Evolutionary conservation across 768 basidiomycete species (phyloP), one percentile per base, ranked within the genome.

Genomic region (Aureoboletus auriporus): DNA sequence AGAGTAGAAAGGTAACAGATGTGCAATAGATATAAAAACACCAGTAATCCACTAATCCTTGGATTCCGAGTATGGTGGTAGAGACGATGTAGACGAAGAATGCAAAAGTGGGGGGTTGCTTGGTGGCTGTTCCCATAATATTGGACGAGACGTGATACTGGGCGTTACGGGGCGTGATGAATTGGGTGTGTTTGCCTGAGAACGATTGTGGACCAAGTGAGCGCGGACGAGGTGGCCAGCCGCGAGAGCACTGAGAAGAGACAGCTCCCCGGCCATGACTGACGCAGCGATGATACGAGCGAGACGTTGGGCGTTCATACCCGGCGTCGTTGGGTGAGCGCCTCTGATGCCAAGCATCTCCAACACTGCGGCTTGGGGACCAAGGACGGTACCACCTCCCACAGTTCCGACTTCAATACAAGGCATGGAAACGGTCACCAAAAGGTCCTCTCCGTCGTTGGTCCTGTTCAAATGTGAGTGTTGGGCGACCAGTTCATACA

Each of bases 371-470:
- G 82, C 78, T 66, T 99, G 96, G 0, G 96, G 95, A 7, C 76
- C 80, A 42, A 99, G 85, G 31, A 95, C 80, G 2, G 95, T 97
- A 30, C 96, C 96, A 34, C 96, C 96, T 33, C 95, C 96, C 45
- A 99, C 85, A 36, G 96, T 98, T 35, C 96, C 96, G 26, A 98
- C 95, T 71, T 99, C 96, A 65, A 99, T 93, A 28, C 86, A 96
- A n/a, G 95, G 96, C 96, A 99, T 98, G 8, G 93, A 84, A 44
- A 94, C 76, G 0, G 94, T 93, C 73, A 98, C 83, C 46, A 98
- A 79, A 2, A 98, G 77, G 63, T 98, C 96, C 57, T 90, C 75
- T 44, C 89, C 92, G 54, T 86, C 78, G 69, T 98, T 96, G 16
- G 79, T 86, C 50, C 91, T 94, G 43, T 44, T 34, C 4, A 41